phyloP scores from a whole-genome alignment of 345 rosid genomes.

The Rhodamnia argentea region DNA sequence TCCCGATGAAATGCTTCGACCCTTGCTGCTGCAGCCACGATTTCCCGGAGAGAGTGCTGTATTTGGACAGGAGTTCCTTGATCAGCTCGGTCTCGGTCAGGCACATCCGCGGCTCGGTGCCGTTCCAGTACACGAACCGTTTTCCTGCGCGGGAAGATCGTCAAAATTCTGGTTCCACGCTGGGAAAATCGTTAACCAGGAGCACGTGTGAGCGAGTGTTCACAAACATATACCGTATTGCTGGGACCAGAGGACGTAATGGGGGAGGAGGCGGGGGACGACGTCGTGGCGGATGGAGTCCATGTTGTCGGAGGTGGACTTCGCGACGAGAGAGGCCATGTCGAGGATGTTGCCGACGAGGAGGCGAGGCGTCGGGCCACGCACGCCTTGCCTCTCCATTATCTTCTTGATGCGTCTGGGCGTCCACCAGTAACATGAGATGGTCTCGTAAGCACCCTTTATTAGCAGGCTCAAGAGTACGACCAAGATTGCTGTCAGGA shows the following conservation, averaged over 20 bases:
- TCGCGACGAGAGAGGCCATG: constrained; percentile 45
- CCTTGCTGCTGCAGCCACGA: constrained; percentile 97
- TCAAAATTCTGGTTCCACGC: neutral
- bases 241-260: constrained; percentile 69
- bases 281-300: constrained; percentile 53
- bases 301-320: constrained; percentile 52
- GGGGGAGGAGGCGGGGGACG: constrained; percentile 79
- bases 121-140: constrained; percentile 79
- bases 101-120: constrained; percentile 84
- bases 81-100: constrained; percentile 69
- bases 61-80: constrained; percentile 57
- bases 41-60: constrained; percentile 63
- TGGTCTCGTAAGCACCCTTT: constrained; percentile 36
- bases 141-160: constrained; percentile 35
- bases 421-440: constrained; percentile 53
- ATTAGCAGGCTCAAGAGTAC: constrained; percentile 15
- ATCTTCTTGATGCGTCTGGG: constrained; percentile 69
- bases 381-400: constrained; percentile 84
- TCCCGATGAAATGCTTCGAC: constrained; percentile 72
- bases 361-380: constrained; percentile 70
- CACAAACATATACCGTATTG: constrained; percentile 40
- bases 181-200: neutral
- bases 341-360: constrained; percentile 78
- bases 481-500: constrained; percentile 8
- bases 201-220: too few species aligned